These are phyloP conservation scores for Solanum paucissectum DNA, from an alignment of 257 asterid genomes.

Conservation along the genomic window DNA sequence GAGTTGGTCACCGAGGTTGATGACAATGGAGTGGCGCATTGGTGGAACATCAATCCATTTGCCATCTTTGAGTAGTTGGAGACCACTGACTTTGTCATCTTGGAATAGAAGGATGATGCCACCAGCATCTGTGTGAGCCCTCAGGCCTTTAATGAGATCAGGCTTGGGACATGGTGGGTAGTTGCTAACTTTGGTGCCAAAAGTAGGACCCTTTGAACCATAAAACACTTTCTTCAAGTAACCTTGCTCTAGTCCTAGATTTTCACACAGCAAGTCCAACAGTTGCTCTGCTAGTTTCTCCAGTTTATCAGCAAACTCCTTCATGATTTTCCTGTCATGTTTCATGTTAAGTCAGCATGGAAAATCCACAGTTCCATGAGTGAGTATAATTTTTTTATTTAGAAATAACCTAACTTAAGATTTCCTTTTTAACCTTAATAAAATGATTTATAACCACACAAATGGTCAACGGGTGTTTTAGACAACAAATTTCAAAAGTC, in stretches of 20 bases:
- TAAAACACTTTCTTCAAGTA: slow-evolving; percentile 51
- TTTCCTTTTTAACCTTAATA: neutral
- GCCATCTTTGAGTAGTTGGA: slow-evolving; percentile 62
- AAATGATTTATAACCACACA: too few relatives aligned
- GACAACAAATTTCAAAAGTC: neutral
- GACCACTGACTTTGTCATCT: slow-evolving; percentile 67
- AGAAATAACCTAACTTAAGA: neutral
- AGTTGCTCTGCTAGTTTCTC: slow-evolving; percentile 59
- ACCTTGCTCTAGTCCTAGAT: slow-evolving; percentile 70
- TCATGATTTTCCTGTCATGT: slow-evolving; percentile 45
- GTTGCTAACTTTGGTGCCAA: slow-evolving; percentile 71
- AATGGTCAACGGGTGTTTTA: neutral
- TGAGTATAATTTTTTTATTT: neutral
- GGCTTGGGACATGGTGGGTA: slow-evolving; percentile 75
- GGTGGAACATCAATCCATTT: slow-evolving; percentile 78
- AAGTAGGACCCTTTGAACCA: slow-evolving; percentile 66
- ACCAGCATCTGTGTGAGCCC: slow-evolving; percentile 78
- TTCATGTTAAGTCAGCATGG: neutral
- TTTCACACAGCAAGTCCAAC: slow-evolving; percentile 59
- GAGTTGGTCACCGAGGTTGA: slow-evolving; percentile 61
- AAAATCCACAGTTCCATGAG: neutral
- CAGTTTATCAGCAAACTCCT: slow-evolving; percentile 43
- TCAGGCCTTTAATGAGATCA: slow-evolving; percentile 69
- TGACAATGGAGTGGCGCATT: slow-evolving; percentile 60
- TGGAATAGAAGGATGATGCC: slow-evolving; percentile 70